Evolutionary conservation across 2,329 filamentous ascomycete genomes (phyloP).

Genomic region (Hymenoscyphus linearis): DNA sequence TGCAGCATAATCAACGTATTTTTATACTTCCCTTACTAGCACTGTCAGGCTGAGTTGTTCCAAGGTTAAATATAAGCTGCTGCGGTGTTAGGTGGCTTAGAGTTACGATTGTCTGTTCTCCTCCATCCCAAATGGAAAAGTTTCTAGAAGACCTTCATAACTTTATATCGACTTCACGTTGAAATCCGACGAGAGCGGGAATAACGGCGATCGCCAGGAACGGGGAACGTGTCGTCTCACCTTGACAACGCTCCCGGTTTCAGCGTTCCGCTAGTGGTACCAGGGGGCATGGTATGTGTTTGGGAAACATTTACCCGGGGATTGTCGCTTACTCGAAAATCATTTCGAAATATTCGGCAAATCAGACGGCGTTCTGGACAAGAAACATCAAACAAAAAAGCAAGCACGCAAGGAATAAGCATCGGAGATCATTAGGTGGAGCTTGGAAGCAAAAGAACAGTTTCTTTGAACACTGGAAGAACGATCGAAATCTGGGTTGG

Average conservation of each 20-base stretch:
- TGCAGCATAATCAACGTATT: not conserved
- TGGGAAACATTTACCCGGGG: slow-evolving; percentile 1
- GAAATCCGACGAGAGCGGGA: not conserved
- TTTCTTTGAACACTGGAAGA: no score
- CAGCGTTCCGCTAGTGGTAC: not conserved
- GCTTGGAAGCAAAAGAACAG: no score
- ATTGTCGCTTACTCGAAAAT: no score
- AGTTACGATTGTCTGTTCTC: no score
- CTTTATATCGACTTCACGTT: no score
- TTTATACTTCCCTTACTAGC: not conserved
- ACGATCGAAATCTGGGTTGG: no score
- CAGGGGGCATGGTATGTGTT: not conserved
- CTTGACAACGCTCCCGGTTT: not conserved
- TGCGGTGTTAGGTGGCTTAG: no score
- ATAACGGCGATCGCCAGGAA: not conserved
- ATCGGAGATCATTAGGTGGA: no score
- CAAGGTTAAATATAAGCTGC: no score
- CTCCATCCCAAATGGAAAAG: no score
- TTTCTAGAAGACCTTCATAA: no score
- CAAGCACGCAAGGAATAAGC: not conserved
- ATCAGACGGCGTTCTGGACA: not conserved
- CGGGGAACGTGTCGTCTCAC: not conserved
- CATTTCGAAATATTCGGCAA: not conserved
- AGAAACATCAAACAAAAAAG: not conserved
- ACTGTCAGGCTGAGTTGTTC: no score